Percentiles rank a stretch among this genome's conserved stretches.
phyloP scores from a whole-genome alignment of 768 basidiomycete genomes.

The Pholiota conissans region DNA sequence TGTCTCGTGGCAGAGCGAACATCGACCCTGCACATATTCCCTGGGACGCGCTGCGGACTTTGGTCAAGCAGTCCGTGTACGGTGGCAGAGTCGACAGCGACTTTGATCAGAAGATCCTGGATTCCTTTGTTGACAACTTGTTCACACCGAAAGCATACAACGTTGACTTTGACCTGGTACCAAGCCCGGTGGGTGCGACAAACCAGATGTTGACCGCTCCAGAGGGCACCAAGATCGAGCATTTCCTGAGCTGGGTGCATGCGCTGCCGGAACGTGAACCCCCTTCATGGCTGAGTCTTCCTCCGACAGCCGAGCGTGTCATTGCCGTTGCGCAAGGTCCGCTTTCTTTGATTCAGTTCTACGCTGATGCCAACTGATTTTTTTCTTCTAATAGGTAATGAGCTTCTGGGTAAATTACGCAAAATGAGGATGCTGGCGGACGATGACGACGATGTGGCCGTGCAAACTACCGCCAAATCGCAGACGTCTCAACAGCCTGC shows the following conservation, averaged over 20 bases:
- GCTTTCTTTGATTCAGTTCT: constrained; percentile 10
- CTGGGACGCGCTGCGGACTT: constrained; percentile 91
- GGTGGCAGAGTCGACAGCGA: constrained; percentile 93
- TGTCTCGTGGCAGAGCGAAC: constrained; percentile 88
- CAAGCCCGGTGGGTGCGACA: constrained; percentile 46
- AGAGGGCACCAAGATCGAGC: constrained; percentile 90
- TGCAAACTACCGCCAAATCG: constrained; percentile 56
- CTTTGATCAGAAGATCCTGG: constrained; percentile 90
- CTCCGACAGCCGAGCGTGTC: constrained; percentile 88
- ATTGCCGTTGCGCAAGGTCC: constrained; percentile 90
- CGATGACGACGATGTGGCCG: constrained; percentile 80
- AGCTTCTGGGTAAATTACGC: constrained; percentile 81
- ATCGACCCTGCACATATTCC: constrained; percentile 91
- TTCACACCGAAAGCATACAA: constrained; percentile 92
- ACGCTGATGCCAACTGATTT: constrained; percentile 3
- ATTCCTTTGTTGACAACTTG: constrained; percentile 88
- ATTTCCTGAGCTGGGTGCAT: constrained; percentile 90
- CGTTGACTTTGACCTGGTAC: constrained; percentile 88
- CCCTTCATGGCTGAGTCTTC: constrained; percentile 92
- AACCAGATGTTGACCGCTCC: constrained; percentile 67
- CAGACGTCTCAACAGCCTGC: constrained; percentile 79
- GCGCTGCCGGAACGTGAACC: constrained; percentile 90
- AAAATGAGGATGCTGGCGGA: constrained; percentile 91
- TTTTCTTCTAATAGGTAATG: constrained; percentile 54
- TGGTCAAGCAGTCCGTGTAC: constrained; percentile 96